Conservation (phyloP, 176 grass and related monocot genomes). For the Cocos nucifera region DNA sequence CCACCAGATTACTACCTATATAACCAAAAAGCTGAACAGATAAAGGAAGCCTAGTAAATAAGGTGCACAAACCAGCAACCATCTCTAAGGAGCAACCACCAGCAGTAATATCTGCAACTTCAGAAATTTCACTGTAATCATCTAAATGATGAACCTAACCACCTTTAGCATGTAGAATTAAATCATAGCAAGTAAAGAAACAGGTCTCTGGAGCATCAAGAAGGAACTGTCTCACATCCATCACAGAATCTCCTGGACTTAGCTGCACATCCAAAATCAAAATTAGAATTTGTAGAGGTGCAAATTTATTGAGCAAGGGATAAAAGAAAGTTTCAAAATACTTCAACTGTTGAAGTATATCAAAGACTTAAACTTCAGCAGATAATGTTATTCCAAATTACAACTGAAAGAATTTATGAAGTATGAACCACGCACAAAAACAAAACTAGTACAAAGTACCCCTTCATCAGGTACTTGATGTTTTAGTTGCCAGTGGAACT, state of each 20-base stretch:
- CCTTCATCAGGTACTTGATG: too few relatives aligned
- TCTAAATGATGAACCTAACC: constrained; percentile 68
- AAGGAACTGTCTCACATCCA: constrained; percentile 94
- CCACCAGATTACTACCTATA: neutral
- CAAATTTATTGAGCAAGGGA: too few relatives aligned
- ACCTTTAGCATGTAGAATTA: constrained; percentile 78
- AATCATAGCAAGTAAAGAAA: constrained; percentile 90
- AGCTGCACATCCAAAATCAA: constrained; percentile 33
- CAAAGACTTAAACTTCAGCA: too few relatives aligned
- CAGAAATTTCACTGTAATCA: constrained; percentile 97
- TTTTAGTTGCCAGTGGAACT: too few relatives aligned
- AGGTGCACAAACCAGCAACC: constrained; percentile 54
- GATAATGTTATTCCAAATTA: too few relatives aligned
- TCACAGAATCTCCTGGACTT: constrained; percentile 89
- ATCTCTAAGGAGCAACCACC: constrained; percentile 86
- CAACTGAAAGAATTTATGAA: too few relatives aligned
- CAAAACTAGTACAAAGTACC: too few relatives aligned
- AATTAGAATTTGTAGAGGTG: neutral
- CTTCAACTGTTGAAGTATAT: too few relatives aligned
- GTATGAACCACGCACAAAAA: too few relatives aligned
- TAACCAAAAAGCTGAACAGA: neutral
- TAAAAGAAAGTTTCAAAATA: too few relatives aligned
- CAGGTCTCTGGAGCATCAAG: constrained; percentile 94
- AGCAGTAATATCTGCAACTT: constrained; percentile 79
- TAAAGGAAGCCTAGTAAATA: neutral